Base-by-base conservation (phyloP, 2,329 filamentous ascomycete genomes). In the Stagonosporopsis rhizophila region DNA sequence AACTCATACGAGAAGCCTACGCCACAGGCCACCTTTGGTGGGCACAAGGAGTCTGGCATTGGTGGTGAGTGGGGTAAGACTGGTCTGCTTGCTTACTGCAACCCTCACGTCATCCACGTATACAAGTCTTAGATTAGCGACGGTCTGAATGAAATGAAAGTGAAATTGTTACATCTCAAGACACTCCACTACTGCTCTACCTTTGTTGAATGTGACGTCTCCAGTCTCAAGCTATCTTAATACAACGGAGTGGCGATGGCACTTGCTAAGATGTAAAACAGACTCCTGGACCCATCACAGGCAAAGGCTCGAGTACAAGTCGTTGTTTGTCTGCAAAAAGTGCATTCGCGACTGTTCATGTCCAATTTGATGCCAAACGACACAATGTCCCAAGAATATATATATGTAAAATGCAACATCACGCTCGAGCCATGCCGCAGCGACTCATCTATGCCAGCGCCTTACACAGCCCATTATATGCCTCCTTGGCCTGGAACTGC, bases 31-130 rank as follows among this genome's bases (percentile, higher is more conserved):
- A 71, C 77, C 63, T 93, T 93, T 65, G 88, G 89, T 50, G 91
- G 92, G 0, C 91, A 85, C 81, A 94, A 93, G 79, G 85, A 92
- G 78, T 86, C 81, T 23, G 91, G 91, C 59, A 89, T 92, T 54
- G 91, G 91, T 40, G 86, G 89, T 53, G 91, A 96, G 75, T 80
- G 78, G 78, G 72, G 72, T 42, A 74, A 65, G 60, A 73, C 71
- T 30, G 79, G 80, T 45, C 66, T 81, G 51, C 73, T 81, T 57
- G 74, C 78, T 6, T 81, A 79, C 66, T 79, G 76, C 72, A 82
- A 81, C 62, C 73, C 78, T 15, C 79, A 78, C 46, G 79, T 79
- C 23, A 75, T 80, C 30, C 79, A 81, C 64, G 70, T 78, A 19
- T 81, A 80, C 68, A 80, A 80, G 76, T 63, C 59, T 12, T 70